Base-by-base conservation (phyloP, 352 stramenopile genomes). In the Plasmopara viticola region DNA sequence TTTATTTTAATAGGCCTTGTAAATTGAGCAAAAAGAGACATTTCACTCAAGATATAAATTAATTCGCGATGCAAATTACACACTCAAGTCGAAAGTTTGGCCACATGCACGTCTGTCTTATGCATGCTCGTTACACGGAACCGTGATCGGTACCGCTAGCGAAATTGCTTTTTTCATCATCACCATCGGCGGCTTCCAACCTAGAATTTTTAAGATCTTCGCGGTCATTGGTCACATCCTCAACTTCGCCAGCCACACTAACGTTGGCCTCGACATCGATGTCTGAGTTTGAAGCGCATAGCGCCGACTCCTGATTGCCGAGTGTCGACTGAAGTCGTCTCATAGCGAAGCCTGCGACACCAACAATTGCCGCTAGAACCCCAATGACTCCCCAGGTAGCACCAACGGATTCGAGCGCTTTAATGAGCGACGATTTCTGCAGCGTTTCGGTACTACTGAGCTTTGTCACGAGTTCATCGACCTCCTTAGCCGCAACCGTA, bases 321-420 rank as follows among this genome's bases (percentile, higher is more conserved):
- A 48, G 46, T 2, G 51, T 53, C 29, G 69, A 49, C n/a, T 66
- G 60, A 4, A 60, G 40, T 45, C 70, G 64, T 31, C 53, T 58
- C 17, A 84, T 66, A 9, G 77, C 71, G 25, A 90, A 47, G 8
- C 67, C 79, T 43, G 67, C 73, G 17, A 90, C 71, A 31, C 77
- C 79, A 34, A 90, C 57, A 17, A 88, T 75, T 4, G 76, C 72
- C 6, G 75, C 79, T n/a, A 90, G 44, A 25, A 64, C 75, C 49
- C 76, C 77, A 48, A 90, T 73, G 49, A 81, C 67, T 28, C 72
- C 75, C 49, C 77, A 86, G 46, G 86, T 78, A 37, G 87, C 66
- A 51, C 87, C 61, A 13, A 87, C 58, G 0, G 77, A 74, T 12
- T 60, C 61, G 38, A 65, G 72, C 15, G 63, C 61, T 17, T 79